phyloP scores from a whole-genome alignment of 1,284 basidiomycete species.

The Ganoderma boninense region DNA sequence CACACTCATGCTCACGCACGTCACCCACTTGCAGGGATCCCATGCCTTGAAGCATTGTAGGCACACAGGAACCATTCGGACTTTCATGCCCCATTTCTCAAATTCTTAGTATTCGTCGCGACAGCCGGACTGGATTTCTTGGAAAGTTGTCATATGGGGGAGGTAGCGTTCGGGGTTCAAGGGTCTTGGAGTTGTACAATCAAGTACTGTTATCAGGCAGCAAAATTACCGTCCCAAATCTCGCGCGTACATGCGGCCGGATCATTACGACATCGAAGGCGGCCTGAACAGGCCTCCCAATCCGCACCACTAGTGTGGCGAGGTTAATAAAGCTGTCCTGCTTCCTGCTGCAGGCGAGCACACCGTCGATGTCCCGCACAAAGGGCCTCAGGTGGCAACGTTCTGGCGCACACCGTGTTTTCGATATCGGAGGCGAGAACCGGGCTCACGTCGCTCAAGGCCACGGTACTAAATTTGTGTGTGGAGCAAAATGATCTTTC shows the following conservation, averaged over 20 bases:
- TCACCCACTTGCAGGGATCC: background rate
- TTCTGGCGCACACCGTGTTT: background rate
- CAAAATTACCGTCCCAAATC: background rate
- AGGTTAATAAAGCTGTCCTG: background rate
- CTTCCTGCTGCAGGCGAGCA: background rate
- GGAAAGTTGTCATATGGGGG: background rate
- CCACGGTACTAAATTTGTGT: background rate
- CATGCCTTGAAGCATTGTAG: background rate
- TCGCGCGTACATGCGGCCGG: background rate
- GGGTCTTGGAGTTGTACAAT: background rate
- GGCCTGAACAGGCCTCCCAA: background rate
- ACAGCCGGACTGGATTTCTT: conserved; percentile 2
- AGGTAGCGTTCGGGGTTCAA: background rate
- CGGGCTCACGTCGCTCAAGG: background rate
- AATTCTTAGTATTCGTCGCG: background rate
- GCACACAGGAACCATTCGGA: background rate
- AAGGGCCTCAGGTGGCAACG: background rate
- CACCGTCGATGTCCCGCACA: background rate
- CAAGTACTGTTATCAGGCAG: background rate
- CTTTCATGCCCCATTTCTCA: background rate
- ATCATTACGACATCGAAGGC: background rate
- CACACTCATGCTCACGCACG: background rate
- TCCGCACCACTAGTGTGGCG: background rate
- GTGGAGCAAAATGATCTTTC: background rate
- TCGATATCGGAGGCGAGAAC: background rate